Evolutionary conservation across 108 stramenopile species (phyloP).

Genomic region (Cyclotella baltica): DNA sequence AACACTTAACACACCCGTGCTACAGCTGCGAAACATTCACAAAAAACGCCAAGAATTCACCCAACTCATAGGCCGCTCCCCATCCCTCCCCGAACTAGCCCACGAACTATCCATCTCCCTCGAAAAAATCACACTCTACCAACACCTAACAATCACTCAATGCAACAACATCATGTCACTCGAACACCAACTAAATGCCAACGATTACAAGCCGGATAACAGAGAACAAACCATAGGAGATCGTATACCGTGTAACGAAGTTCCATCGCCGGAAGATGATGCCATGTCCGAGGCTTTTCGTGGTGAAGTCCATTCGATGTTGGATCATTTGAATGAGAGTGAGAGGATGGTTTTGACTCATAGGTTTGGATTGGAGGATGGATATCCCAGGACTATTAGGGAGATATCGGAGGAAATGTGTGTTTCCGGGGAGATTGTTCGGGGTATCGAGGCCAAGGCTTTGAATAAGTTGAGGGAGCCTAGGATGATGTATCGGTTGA

Average conservation of each 20-base stretch:
- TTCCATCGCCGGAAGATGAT: conserved; percentile 78
- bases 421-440: conserved; percentile 83
- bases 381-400: conserved; percentile 59
- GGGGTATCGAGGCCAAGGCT: conserved; percentile 88
- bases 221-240: conserved; percentile 66
- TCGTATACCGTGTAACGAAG: conserved; percentile 63
- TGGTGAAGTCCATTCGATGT: conserved; percentile 62
- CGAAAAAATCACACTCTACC: conserved; percentile 71
- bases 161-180: conserved; percentile 70
- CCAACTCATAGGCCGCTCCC: conserved; percentile 66
- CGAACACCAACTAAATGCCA: conserved; percentile 54
- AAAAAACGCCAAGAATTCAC: conserved; percentile 64
- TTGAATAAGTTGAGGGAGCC: conserved; percentile 90
- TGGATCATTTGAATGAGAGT: conserved; percentile 59
- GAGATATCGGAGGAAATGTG: conserved; percentile 79
- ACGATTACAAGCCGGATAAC: conserved; percentile 49
- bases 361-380: too few relatives aligned
- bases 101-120: conserved; percentile 70
- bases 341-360: conserved; percentile 84
- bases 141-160: conserved; percentile 45
- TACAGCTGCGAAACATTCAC: conserved; percentile 63
- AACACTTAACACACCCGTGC: background rate
- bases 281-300: conserved; percentile 61
- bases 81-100: conserved; percentile 79
- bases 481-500: conserved; percentile 74